phyloP scores from a whole-genome alignment of 257 asterid genomes.

The Nicotiana noctiflora region DNA sequence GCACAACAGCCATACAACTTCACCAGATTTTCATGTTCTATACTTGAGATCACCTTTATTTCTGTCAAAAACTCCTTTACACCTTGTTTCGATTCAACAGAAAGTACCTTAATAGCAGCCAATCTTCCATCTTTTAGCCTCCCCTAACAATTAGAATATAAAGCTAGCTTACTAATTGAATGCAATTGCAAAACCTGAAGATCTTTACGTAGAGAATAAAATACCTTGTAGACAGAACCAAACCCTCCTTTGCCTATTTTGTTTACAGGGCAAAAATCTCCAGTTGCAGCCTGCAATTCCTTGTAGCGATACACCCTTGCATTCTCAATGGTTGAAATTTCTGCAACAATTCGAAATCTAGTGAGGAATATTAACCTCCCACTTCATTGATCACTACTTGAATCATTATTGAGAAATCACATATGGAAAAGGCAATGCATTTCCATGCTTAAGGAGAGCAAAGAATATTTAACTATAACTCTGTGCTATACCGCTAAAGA shows the following conservation, averaged over 20 bases:
- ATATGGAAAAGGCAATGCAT: background rate
- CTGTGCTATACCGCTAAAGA: background rate
- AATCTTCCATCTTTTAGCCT: slow-evolving; percentile 57
- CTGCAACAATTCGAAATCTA: slow-evolving; percentile 38
- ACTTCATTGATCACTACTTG: background rate
- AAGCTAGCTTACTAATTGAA: background rate
- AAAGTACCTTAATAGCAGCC: slow-evolving; percentile 87
- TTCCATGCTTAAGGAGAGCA: background rate
- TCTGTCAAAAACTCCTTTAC: slow-evolving; percentile 62
- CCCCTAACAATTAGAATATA: slow-evolving; percentile 43
- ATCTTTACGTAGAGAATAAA: background rate
- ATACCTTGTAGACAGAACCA: slow-evolving; percentile 84
- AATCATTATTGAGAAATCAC: background rate
- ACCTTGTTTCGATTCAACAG: slow-evolving; percentile 79
- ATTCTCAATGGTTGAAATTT: slow-evolving; percentile 43
- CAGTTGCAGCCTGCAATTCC: slow-evolving; percentile 62
- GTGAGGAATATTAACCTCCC: slow-evolving; percentile 9
- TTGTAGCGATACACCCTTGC: slow-evolving; percentile 48
- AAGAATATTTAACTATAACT: background rate
- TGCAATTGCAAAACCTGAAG: background rate
- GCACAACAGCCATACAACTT: slow-evolving; percentile 81
- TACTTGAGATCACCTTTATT: slow-evolving; percentile 52
- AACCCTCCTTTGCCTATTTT: slow-evolving; percentile 92
- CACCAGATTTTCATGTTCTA: slow-evolving; percentile 82
- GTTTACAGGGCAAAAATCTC: slow-evolving; percentile 44